A percentile compares a stretch with the other conserved stretches of the same genome.
Conservation (phyloP, 225 moss, liverwort and hornwort genomes). For the Polytrichum commune region DNA sequence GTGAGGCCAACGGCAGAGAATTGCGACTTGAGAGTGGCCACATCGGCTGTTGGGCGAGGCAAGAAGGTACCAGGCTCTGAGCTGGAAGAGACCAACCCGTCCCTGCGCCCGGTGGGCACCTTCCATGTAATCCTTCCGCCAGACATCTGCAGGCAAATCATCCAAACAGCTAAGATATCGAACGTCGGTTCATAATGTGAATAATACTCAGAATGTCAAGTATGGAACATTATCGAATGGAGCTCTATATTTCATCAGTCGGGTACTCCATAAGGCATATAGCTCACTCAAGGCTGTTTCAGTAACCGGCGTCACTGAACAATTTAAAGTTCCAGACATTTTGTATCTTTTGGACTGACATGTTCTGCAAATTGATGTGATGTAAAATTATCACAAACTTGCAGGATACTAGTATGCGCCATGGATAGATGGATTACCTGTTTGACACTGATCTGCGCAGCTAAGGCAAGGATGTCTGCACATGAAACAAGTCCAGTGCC, state of each 20-base stretch:
- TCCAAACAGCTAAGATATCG: neutral
- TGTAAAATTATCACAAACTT: neutral
- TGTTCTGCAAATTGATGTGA: neutral
- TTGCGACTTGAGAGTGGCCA: constrained; percentile 4
- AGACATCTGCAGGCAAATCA: constrained; percentile 3
- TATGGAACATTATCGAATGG: no score
- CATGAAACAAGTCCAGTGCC: constrained; percentile 23
- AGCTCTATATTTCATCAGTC: no score
- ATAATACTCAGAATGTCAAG: no score
- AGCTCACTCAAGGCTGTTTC: neutral
- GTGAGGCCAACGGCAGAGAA: constrained; percentile 7
- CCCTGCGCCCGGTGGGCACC: constrained; percentile 8
- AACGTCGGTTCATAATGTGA: no score
- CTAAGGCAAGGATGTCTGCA: constrained; percentile 22
- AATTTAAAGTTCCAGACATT: neutral
- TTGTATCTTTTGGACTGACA: neutral
- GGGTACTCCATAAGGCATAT: neutral
- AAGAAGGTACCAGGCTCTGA: neutral
- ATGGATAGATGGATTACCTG: neutral
- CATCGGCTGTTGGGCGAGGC: constrained; percentile 4
- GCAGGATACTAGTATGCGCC: neutral
- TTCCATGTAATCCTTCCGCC: constrained; percentile 9
- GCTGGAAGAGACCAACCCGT: constrained; percentile 14
- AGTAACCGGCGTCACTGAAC: neutral
- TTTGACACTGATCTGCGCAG: constrained; percentile 13